These are phyloP conservation scores for Simmondsia chinensis DNA, from an alignment of 148 eudicot genomes.

Conservation along the genomic window DNA sequence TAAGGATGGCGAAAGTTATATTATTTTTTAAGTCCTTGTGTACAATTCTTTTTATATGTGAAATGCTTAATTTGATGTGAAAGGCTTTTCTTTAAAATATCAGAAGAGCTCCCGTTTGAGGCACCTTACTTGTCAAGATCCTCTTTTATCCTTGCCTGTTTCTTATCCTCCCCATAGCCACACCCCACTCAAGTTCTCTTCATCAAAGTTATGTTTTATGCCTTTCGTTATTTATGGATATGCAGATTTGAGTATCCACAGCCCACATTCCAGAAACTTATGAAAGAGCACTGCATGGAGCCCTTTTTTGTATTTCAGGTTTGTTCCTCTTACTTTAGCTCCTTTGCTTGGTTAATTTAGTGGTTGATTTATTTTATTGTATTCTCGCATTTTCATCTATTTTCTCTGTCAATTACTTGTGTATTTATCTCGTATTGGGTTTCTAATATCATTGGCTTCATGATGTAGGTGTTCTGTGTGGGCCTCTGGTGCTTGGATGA, in stretches of 20 bases:
- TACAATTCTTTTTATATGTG: no score
- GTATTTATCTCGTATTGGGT: not conserved
- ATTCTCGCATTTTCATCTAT: not conserved
- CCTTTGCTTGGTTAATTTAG: not conserved
- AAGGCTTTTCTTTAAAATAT: no score
- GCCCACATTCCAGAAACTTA: conserved; percentile 89
- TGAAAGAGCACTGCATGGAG: conserved; percentile 99
- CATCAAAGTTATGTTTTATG: no score
- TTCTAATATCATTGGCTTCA: not conserved
- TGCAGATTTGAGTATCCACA: conserved; percentile 97
- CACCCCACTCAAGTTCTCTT: no score
- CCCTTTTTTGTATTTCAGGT: conserved; percentile 99
- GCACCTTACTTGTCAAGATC: no score
- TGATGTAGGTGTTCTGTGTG: conserved; percentile 84
- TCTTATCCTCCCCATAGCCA: no score
- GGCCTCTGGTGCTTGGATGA: conserved; percentile 99
- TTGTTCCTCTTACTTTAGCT: conserved; percentile 8
- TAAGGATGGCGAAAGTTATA: no score
- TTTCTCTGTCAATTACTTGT: not conserved
- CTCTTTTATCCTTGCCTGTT: no score
- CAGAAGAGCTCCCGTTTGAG: no score
- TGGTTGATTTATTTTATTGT: not conserved
- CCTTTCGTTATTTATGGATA: conserved; percentile 7
- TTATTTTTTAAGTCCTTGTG: no score
- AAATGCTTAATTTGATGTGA: no score